Percentiles rank a stretch among this genome's conserved stretches.
Evolutionary conservation across 768 basidiomycete genomes (phyloP).

Genomic region (Hygrophorus russula): DNA sequence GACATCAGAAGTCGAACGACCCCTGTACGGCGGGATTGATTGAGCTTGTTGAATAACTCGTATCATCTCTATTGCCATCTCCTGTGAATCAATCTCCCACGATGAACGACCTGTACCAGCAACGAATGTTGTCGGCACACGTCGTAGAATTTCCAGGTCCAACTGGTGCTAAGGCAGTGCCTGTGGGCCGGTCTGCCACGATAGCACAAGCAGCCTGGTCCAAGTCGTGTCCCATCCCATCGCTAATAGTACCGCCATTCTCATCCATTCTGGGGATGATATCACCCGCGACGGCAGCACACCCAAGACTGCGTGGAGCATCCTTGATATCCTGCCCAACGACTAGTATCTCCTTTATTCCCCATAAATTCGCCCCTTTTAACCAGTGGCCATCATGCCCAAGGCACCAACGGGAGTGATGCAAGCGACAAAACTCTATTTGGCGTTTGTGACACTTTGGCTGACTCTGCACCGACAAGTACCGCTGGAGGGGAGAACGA

Average conservation of each 20-base stretch:
- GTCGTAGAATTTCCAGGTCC: neutral
- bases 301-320: neutral
- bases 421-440: neutral
- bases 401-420: neutral
- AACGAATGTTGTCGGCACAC: neutral
- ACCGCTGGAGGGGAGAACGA: neutral
- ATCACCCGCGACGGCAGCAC: neutral
- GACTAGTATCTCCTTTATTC: neutral
- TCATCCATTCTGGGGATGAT: neutral
- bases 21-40: too few species aligned
- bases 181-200: neutral
- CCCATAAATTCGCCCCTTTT: neutral
- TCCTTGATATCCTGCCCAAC: neutral
- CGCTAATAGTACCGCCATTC: neutral
- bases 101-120: neutral
- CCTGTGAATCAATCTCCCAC: neutral
- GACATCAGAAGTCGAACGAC: neutral
- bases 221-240: neutral
- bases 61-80: too few species aligned
- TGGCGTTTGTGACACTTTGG: neutral
- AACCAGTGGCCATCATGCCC: neutral
- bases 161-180: neutral
- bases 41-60: too few species aligned
- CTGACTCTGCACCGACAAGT: neutral
- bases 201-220: neutral